Base-by-base conservation (phyloP, 306 rosid genomes). In the Gynostemma pentaphyllum region DNA sequence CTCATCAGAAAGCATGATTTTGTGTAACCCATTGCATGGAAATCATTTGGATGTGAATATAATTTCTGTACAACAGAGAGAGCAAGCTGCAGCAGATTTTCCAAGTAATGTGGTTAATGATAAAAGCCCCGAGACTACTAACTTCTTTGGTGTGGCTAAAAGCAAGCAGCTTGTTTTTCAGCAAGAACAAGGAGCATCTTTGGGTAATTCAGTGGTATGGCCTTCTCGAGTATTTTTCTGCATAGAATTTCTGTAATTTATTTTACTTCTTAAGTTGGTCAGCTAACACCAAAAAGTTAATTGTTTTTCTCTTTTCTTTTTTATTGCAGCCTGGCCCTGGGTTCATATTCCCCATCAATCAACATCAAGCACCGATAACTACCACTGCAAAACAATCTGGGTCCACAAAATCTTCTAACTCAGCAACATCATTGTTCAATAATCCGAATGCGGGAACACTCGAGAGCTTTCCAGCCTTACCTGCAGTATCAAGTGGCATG, bases 281-380 rank as follows among this genome's bases (percentile, higher is more conserved):
- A 62, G 57, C 61, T 60, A 15, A 18, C 14, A 24, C 15, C 61
- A 19, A 21, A 55, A 13, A 65, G 29, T 26, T 67, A n/a, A 34
- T 64, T 44, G 70, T 45, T 13, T 26, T 32, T 23, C 27, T 8
- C 51, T 68, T 48, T 72, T 57, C 40, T 60, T 68, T n/a, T 76
- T 72, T 42, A 63, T 64, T 81, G 82, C 60, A 81, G 89, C 74
- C 73, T 46, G 87, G 68, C 59, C 69, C 83, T 55, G 75, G 81
- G 62, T 75, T 70, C 64, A 26, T 66, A 19, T 70, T 72, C 70
- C 67, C 89, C 51, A 45, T 68, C 37, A 68, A 68, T 15, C 81
- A 82, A 72, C 76, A 81, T 75, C 88, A 78, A 75, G 50, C 80
- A 48, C 9, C 83, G 42, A 68, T 45, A 36, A 54, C 76, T 45